A percentile compares a stretch with the other conserved stretches of the same genome.
Conservation (phyloP, 2,329 filamentous ascomycete genomes). For the Alternaria hordeiaustralica region DNA sequence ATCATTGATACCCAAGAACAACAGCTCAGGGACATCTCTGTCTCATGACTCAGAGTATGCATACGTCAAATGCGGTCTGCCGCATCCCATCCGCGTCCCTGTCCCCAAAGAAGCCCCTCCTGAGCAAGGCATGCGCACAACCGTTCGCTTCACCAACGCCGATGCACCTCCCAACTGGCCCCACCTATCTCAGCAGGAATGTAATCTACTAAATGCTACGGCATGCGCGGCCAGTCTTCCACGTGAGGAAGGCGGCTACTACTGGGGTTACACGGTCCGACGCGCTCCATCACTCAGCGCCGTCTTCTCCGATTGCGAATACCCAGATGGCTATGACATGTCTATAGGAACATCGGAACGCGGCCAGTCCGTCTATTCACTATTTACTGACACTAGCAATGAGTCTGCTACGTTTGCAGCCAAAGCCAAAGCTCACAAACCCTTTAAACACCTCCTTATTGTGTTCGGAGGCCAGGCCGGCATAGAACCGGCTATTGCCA, state of each 20-base stretch:
- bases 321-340: constrained; percentile 79
- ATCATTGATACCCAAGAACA: constrained; percentile 41
- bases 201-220: constrained; percentile 54
- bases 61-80: constrained; percentile 59
- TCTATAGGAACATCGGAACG: constrained; percentile 85
- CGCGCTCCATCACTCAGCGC: constrained; percentile 69
- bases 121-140: constrained; percentile 74
- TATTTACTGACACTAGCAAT: constrained; percentile 32
- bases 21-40: constrained; percentile 51
- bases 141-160: constrained; percentile 66
- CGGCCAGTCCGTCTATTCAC: constrained; percentile 58
- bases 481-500: constrained; percentile 74
- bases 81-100: constrained; percentile 59
- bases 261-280: constrained; percentile 82
- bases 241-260: constrained; percentile 78
- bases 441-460: constrained; percentile 75
- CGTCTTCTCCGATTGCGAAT: constrained; percentile 79
- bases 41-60: constrained; percentile 34
- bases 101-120: constrained; percentile 57
- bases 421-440: constrained; percentile 32
- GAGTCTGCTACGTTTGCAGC: background rate
- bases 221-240: constrained; percentile 73
- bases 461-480: constrained; percentile 84
- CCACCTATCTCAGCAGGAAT: constrained; percentile 25
- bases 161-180: constrained; percentile 47